phyloP scores from a whole-genome alignment of 768 basidiomycete genomes.

The Psilocybe tampanensis region DNA sequence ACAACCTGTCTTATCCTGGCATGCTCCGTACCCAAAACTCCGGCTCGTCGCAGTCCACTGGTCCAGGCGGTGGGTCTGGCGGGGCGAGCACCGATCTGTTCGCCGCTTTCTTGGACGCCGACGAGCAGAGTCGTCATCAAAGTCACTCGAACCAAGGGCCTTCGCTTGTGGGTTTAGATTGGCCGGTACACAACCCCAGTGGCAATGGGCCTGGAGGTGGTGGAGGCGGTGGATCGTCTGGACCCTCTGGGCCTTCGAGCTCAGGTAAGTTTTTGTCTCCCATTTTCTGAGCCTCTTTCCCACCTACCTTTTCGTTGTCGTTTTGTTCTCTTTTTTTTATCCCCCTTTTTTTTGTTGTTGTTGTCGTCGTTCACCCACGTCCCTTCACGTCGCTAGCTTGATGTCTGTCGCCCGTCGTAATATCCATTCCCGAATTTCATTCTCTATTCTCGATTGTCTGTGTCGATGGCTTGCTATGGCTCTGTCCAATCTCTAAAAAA shows the following conservation, averaged over 20 bases:
- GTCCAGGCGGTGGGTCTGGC: constrained; percentile 19
- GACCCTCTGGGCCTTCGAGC: constrained; percentile 18
- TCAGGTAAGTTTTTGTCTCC: constrained; percentile 17
- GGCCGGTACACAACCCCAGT: constrained; percentile 34
- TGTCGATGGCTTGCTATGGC: too few relatives aligned
- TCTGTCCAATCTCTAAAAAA: too few relatives aligned
- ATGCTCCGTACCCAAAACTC: constrained; percentile 13
- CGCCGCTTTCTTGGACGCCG: constrained; percentile 30
- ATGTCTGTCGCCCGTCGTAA: background rate
- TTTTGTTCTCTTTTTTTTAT: background rate
- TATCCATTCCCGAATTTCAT: background rate
- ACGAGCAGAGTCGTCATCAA: constrained; percentile 27
- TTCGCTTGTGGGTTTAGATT: constrained; percentile 30
- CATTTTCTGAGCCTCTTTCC: too few relatives aligned
- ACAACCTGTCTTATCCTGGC: constrained; percentile 15
- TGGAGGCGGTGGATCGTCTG: constrained; percentile 11
- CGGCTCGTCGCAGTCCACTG: constrained; percentile 8
- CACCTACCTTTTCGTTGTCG: too few relatives aligned
- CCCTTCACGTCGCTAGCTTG: background rate
- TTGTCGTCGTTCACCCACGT: background rate
- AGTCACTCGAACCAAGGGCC: constrained; percentile 13
- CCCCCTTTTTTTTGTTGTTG: background rate
- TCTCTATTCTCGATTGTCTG: background rate
- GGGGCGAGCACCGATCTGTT: constrained; percentile 17
- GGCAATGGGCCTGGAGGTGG: constrained; percentile 7